These are phyloP conservation scores for Helianthus annuus DNA, from an alignment of 129 eudicot genomes.

Conservation along the genomic window HanXRQr2.0-SUNRISE NC_035434.2:133114441-133114940, in stretches of 20 bases:
- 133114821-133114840: too few relatives aligned
- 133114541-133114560: background rate
- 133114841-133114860: too few relatives aligned
- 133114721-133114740: too few relatives aligned
- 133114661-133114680: background rate
- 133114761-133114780: too few relatives aligned
- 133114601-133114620: background rate
- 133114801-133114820: too few relatives aligned
- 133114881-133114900: too few relatives aligned
- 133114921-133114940: too few relatives aligned
- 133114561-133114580: background rate
- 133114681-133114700: background rate
- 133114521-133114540: background rate
- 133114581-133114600: background rate
- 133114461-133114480: conserved; percentile 9
- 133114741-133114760: too few relatives aligned
- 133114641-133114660: background rate
- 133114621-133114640: too few relatives aligned
- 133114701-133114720: background rate
- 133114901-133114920: too few relatives aligned
- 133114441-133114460: background rate
- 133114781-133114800: too few relatives aligned
- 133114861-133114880: too few relatives aligned
- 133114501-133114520: background rate
- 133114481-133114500: background rate